phyloP scores from a whole-genome alignment of 108 stramenopile genomes.

The Craspedostauros australis region DNA sequence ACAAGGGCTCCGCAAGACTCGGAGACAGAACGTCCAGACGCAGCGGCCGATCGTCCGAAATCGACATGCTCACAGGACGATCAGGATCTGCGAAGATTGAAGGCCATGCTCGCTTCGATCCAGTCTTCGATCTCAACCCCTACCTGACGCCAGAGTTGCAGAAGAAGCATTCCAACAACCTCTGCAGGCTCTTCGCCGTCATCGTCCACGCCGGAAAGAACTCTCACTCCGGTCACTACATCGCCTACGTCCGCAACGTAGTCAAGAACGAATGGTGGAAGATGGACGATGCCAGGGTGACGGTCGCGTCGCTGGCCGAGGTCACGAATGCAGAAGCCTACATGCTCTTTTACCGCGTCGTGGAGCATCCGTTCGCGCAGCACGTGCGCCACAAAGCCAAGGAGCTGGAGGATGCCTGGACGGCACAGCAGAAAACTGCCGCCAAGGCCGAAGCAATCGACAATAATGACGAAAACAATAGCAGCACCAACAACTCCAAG shows the following conservation, averaged over 20 bases:
- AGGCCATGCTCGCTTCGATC: slow-evolving; percentile 69
- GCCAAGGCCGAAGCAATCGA: slow-evolving; percentile 15
- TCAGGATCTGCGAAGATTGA: slow-evolving; percentile 87
- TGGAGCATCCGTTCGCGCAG: slow-evolving; percentile 68
- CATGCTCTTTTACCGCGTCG: slow-evolving; percentile 86
- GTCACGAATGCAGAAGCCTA: slow-evolving; percentile 80
- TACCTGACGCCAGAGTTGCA: slow-evolving; percentile 65
- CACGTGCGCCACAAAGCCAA: slow-evolving; percentile 30
- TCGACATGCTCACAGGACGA: slow-evolving; percentile 38
- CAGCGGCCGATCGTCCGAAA: slow-evolving; percentile 37
- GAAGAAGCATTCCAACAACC: slow-evolving; percentile 49
- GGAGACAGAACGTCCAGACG: slow-evolving; percentile 5
- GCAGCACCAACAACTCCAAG: background rate
- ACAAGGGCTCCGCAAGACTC: slow-evolving; percentile 3
- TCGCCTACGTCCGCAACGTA: slow-evolving; percentile 68
- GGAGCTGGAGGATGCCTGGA: slow-evolving; percentile 6
- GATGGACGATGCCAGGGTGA: slow-evolving; percentile 82
- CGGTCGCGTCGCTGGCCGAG: slow-evolving; percentile 42
- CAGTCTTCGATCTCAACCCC: slow-evolving; percentile 66
- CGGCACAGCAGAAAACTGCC: slow-evolving; percentile 2
- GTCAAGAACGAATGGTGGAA: slow-evolving; percentile 88
- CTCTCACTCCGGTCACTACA: slow-evolving; percentile 79
- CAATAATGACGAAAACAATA: no score
- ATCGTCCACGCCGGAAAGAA: slow-evolving; percentile 85
- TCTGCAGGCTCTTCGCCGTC: slow-evolving; percentile 84